Evolutionary conservation across 2,329 filamentous ascomycete species (phyloP).

Genomic region (Fusarium secorum): DNA sequence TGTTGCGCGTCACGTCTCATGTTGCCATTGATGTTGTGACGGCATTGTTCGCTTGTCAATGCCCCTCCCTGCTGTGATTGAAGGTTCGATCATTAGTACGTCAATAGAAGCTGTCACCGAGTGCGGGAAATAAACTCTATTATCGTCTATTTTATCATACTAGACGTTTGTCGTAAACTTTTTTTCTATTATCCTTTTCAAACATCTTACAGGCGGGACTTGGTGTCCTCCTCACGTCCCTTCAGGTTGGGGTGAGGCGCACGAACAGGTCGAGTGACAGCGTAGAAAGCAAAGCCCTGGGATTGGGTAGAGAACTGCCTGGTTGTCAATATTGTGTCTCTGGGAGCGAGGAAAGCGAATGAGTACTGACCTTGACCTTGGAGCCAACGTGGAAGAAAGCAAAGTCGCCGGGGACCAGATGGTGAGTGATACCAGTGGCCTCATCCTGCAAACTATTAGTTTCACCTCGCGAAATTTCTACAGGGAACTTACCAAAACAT

Average conservation of each 20-base stretch:
- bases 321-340: fast-evolving
- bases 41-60: fast-evolving
- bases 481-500: conserved; percentile 28
- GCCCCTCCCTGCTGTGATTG: neutral
- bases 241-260: conserved; percentile 34
- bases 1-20: fast-evolving
- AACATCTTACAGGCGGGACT: conserved; percentile 24
- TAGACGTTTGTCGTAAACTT: neutral
- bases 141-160: conserved; percentile 1
- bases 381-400: conserved; percentile 41
- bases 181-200: neutral
- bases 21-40: neutral
- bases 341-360: fast-evolving
- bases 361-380: conserved; percentile 33
- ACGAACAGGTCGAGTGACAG: conserved; percentile 36
- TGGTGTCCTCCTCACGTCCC: conserved; percentile 35
- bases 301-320: conserved; percentile 40
- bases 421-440: conserved; percentile 39
- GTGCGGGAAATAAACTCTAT: neutral
- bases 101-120: neutral
- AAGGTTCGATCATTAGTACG: too few relatives aligned
- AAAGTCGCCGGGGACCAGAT: conserved; percentile 35
- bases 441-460: conserved; percentile 27
- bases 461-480: neutral
- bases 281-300: conserved; percentile 37